These are phyloP conservation scores for Komagataella kurtzmanii DNA, from an alignment of 805 yeast species.

Conservation along the genomic window DNA sequence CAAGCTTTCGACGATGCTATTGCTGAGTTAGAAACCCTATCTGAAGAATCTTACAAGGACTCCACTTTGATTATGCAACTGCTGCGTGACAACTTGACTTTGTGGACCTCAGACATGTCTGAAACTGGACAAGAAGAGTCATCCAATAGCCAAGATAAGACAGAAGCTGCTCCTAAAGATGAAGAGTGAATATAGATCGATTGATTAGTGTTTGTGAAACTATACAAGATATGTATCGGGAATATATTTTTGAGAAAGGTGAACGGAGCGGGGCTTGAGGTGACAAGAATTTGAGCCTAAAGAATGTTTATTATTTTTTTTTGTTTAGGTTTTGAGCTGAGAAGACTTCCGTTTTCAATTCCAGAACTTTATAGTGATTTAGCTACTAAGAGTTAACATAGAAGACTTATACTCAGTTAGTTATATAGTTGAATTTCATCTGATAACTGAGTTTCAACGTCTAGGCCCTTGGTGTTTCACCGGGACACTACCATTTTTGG, in stretches of 20 bases:
- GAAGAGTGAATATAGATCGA: conserved; percentile 11
- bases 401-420: neutral
- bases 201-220: neutral
- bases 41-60: conserved; percentile 97
- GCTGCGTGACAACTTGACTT: conserved; percentile 93
- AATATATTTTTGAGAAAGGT: conserved; percentile 4
- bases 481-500: neutral
- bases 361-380: conserved; percentile 7
- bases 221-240: conserved; percentile 3
- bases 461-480: neutral
- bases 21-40: conserved; percentile 93
- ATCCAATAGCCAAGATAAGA: conserved; percentile 19
- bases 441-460: neutral
- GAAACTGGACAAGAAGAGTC: conserved; percentile 58
- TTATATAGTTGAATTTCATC: neutral
- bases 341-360: conserved; percentile 6
- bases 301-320: conserved; percentile 2
- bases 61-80: conserved; percentile 98
- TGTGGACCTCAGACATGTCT: conserved; percentile 94
- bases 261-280: neutral
- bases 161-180: conserved; percentile 16
- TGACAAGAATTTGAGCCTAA: neutral
- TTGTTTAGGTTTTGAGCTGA: conserved; percentile 10
- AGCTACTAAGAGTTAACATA: neutral
- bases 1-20: conserved; percentile 99